Evolutionary conservation across 441 rosid species (phyloP), one percentile per base, ranked within the genome.

Genomic region (Pelargonium fulgidum): DNA sequence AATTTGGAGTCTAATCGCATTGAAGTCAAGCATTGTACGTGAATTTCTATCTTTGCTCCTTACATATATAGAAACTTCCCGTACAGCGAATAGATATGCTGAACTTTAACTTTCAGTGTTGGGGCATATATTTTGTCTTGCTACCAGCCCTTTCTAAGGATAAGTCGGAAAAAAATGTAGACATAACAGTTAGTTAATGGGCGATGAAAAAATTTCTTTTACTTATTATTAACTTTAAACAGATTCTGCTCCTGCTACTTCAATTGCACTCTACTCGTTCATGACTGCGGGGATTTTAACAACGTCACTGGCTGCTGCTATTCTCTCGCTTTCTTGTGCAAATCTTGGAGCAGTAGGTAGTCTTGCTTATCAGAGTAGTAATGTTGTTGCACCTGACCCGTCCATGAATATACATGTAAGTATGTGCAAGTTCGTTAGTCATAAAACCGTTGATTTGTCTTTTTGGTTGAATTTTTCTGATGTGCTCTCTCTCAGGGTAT

Each of bases 351-450:
- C 82, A 36, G 67, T 81, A 45, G 67, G 64, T 39, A 48, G 67
- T 62, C 72, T 64, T 69, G 44, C 61, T 67, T 33, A 73, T 4
- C 74, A 66, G 3, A 52, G 66, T 42, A 44, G 73, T 29, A 67
- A 64, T 52, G 29, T 36, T 45, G 77, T 68, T 48, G 81, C 80
- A 69, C 71, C 78, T 11, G 74, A 69, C 62, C 82, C 84, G 19
- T 80, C 84, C 48, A 73, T 67, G 74, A 85, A 85, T 68, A 73
- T 83, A 65, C 81, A 80, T 20, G 89, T 83, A 75, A 72, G 85
- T 64, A 36, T 44, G 62, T 68, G 20, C 7, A 47, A 17, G 13
- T 48, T 66, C 33, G 17, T 12, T 29, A 36, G 0, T 20, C 64
- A 63, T 48, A 67, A 67, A 20, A 3, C 52, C 62, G 5, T 19